A percentile compares a stretch with the other conserved stretches of the same genome.
phyloP scores from a whole-genome alignment of 2,329 filamentous ascomycete genomes.

The Ophiostoma australiae region DNA sequence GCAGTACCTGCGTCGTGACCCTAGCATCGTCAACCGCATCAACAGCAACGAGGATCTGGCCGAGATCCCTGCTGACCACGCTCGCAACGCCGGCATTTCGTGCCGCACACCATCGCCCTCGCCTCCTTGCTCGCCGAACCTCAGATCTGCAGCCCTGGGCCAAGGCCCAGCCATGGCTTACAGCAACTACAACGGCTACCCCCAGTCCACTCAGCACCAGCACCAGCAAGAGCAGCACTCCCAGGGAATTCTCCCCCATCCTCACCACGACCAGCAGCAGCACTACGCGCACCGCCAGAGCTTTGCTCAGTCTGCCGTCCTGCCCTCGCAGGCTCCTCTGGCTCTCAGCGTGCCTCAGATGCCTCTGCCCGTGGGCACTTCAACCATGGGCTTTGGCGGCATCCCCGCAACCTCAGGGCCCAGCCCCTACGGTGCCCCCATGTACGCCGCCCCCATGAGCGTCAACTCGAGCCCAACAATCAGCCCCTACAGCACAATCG shows the following conservation, averaged over 20 bases:
- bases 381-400: neutral
- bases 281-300: neutral
- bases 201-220: conserved; percentile 1
- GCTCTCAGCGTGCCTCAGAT: neutral
- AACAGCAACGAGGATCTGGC: conserved; percentile 27
- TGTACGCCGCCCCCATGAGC: neutral
- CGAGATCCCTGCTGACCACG: conserved; percentile 26
- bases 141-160: neutral
- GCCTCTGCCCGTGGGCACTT: neutral
- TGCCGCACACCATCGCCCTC: conserved; percentile 19
- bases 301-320: neutral
- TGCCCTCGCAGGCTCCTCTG: neutral
- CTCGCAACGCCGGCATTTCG: conserved; percentile 25
- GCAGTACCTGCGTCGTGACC: conserved; percentile 32
- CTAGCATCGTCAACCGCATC: conserved; percentile 26
- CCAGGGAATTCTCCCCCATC: neutral
- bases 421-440: neutral
- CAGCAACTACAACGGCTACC: neutral
- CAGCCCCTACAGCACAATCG: neutral
- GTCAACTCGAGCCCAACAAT: neutral
- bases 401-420: neutral
- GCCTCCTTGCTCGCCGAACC: neutral
- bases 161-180: neutral
- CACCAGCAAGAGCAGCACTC: conserved; percentile 15
- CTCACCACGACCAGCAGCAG: neutral